Base-by-base conservation (phyloP, 1,284 basidiomycete genomes). In the Prillingera fragicola region DNA sequence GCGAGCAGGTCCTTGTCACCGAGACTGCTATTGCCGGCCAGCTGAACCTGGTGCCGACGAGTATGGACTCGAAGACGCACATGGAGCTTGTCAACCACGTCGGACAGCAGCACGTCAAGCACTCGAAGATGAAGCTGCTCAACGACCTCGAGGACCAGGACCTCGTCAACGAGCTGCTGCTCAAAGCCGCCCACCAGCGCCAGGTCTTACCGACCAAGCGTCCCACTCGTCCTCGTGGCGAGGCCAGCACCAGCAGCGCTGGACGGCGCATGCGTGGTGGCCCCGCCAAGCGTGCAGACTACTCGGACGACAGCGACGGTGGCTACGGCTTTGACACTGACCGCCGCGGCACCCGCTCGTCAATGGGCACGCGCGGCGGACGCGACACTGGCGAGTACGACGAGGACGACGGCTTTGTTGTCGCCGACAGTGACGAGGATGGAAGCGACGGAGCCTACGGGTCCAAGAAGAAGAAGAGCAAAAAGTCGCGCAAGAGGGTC, bases 341-440 rank as follows among this genome's bases (percentile, higher is more conserved):
- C 18, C 38, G 35, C 41, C 43, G 14, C 33, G 25, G 33, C 19
- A 38, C 24, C 21, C 34, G 50, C 15, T 14, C 33, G 43, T 14
- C 46, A 41, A 14, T 28, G n/a, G 29, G 29, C 29, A 17, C 29
- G n/a, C n/a, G n/a, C n/a, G 17, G 26, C n/a, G 41, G 29, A 4
- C 33, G 42, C 13, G 41, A 40, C 12, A 29, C n/a, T 13, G 38
- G 44, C 29, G 56, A 57, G 22, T 67, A 69, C 38, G 63, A 66
- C 33, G 67, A 69, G 35, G 65, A 69, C 41, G 67, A 70, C 48
- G 67, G 67, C 19, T 70, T 70, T 43, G 60, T 70, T 14, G 65
- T 70, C 10, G 64, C 60, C 14, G 65, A 67, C 47, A 50, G 49
- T 7, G 62, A 65, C 10, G 55, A 50, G 38, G 50, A 60, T 43